phyloP scores from a whole-genome alignment of 2,329 filamentous ascomycete genomes.

The Sporothrix curviconia region DNA sequence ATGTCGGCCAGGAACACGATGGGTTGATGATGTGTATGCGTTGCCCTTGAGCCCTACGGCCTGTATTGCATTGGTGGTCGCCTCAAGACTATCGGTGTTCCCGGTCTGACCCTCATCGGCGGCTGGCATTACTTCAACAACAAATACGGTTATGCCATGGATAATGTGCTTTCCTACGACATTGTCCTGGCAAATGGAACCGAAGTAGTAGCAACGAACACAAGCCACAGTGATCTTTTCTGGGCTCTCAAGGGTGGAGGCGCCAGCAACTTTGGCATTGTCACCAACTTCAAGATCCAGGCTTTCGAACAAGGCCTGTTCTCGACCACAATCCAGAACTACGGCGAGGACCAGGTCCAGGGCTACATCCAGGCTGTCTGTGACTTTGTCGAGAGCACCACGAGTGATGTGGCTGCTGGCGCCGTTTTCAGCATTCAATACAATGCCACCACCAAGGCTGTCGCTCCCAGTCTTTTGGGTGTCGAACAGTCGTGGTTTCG shows the following conservation, averaged over 20 bases:
- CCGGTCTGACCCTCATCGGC: constrained; percentile 31
- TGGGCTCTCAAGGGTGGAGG: constrained; percentile 38
- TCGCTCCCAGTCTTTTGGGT: constrained; percentile 26
- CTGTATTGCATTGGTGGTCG: constrained; percentile 31
- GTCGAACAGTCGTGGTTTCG: constrained; percentile 29
- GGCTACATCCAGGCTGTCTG: constrained; percentile 27
- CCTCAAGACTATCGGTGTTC: constrained; percentile 29
- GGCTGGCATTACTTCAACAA: constrained; percentile 28
- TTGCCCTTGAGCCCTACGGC: constrained; percentile 27
- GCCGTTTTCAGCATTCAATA: constrained; percentile 28
- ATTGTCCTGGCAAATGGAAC: constrained; percentile 34
- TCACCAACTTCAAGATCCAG: constrained; percentile 20
- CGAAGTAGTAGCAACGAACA: constrained; percentile 31
- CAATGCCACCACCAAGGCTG: constrained; percentile 24
- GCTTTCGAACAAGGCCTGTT: constrained; percentile 21
- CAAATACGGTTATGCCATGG: constrained; percentile 32
- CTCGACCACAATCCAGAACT: constrained; percentile 29
- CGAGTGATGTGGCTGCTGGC: constrained; percentile 26
- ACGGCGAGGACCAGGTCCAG: constrained; percentile 22
- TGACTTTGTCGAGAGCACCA: constrained; percentile 22
- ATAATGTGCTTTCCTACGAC: constrained; percentile 32
- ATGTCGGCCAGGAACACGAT: constrained; percentile 32
- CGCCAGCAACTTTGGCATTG: constrained; percentile 34
- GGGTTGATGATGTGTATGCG: constrained; percentile 35
- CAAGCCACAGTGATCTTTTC: constrained; percentile 33